phyloP scores from a whole-genome alignment of 2,329 filamentous ascomycete genomes.

The Diplodia corticola region DNA sequence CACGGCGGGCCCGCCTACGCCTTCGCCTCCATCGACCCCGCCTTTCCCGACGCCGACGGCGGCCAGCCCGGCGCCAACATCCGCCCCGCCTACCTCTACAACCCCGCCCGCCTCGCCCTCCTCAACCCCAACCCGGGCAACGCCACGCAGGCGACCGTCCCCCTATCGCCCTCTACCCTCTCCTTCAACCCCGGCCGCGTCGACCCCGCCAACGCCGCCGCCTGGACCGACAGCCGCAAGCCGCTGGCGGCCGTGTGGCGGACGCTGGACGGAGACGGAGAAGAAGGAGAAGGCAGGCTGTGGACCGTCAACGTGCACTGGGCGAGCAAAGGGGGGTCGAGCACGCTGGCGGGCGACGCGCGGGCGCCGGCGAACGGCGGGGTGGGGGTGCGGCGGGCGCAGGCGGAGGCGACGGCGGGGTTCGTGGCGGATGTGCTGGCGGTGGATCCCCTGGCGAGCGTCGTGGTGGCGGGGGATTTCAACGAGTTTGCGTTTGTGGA shows the following conservation, averaged over 20 bases:
- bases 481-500: constrained; percentile 69
- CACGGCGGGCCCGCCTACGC: constrained; percentile 53
- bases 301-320: constrained; percentile 74
- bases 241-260: constrained; percentile 68
- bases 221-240: constrained; percentile 63
- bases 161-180: constrained; percentile 59
- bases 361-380: constrained; percentile 67
- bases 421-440: constrained; percentile 50
- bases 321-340: constrained; percentile 63
- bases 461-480: constrained; percentile 68
- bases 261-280: constrained; percentile 48
- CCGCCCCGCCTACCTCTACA: constrained; percentile 69
- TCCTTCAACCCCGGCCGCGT: constrained; percentile 70
- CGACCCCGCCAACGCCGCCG: constrained; percentile 59
- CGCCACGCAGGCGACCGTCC: constrained; percentile 56
- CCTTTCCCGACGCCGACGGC: constrained; percentile 50
- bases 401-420: constrained; percentile 59
- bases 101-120: constrained; percentile 60
- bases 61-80: constrained; percentile 72
- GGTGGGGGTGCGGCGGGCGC: constrained; percentile 57
- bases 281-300: constrained; percentile 48
- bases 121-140: constrained; percentile 59
- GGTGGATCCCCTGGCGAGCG: constrained; percentile 55
- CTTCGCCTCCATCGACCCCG: background rate
- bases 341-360: constrained; percentile 64